These are phyloP conservation scores for Rhododendron molle DNA, from an alignment of 148 eudicot species.

Conservation along the genomic window DNA sequence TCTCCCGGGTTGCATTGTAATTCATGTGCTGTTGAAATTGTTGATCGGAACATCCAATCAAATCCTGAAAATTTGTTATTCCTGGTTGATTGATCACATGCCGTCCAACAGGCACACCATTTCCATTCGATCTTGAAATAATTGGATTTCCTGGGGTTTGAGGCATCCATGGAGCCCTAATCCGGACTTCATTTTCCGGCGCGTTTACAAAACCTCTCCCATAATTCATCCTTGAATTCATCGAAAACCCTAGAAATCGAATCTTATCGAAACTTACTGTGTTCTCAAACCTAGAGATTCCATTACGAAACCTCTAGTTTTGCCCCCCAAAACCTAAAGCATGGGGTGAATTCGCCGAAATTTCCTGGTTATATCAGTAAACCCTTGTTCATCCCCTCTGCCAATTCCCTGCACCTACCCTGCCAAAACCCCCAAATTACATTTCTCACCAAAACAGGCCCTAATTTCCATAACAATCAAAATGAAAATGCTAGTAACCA, in stretches of 20 bases:
- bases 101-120: slow-evolving; percentile 18
- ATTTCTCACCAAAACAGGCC: slow-evolving; percentile 2
- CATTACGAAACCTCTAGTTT: not conserved
- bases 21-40: slow-evolving; percentile 16
- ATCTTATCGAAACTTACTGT: not conserved
- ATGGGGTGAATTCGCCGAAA: not conserved
- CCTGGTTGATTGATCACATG: slow-evolving; percentile 21
- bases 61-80: slow-evolving; percentile 28
- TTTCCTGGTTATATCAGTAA: not conserved
- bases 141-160: slow-evolving; percentile 27
- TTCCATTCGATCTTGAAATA: slow-evolving; percentile 15
- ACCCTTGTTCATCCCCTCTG: not conserved
- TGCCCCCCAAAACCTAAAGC: not conserved
- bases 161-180: slow-evolving; percentile 34
- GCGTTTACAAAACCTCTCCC: slow-evolving; percentile 22
- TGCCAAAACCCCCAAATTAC: slow-evolving; percentile 11
- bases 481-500: not conserved
- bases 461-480: slow-evolving; percentile 5
- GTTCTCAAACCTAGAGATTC: not conserved
- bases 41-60: slow-evolving; percentile 21
- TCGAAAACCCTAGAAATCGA: not conserved
- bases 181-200: slow-evolving; percentile 21
- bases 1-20: slow-evolving; percentile 2
- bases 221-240: slow-evolving; percentile 23
- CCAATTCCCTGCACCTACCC: slow-evolving; percentile 14